These are phyloP conservation scores for Gilbertella persicaria DNA, from an alignment of 371 early-diverging fungal genomes.

Conservation along the genomic window DNA sequence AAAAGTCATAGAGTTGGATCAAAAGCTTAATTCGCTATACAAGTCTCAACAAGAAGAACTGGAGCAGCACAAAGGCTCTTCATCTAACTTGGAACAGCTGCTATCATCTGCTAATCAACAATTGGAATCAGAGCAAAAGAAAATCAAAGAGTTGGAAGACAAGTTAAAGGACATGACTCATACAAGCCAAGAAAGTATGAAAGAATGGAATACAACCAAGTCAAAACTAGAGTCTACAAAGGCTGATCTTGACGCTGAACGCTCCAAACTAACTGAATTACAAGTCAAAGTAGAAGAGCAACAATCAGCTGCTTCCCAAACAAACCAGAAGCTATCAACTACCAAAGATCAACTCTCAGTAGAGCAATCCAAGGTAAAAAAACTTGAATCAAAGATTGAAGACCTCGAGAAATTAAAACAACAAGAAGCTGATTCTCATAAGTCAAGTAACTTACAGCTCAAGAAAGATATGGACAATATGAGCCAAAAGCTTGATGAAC, in stretches of 20 bases:
- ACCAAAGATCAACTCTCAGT: neutral
- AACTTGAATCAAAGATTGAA: conserved; percentile 9
- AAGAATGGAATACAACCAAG: neutral
- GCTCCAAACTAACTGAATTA: neutral
- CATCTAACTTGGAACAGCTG: neutral
- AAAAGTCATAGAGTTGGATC: neutral
- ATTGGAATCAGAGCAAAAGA: conserved; percentile 8
- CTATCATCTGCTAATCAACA: conserved; percentile 2
- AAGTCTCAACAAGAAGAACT: neutral
- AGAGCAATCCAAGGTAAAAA: neutral
- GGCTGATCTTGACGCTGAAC: conserved; percentile 4
- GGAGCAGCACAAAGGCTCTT: neutral
- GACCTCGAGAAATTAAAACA: conserved; percentile 5
- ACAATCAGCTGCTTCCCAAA: neutral
- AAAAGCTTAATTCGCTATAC: conserved; percentile 1
- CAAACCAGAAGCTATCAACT: neutral
- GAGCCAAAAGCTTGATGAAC: conserved; percentile 2
- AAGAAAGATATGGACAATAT: neutral
- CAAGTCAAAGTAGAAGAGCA: conserved; percentile 7
- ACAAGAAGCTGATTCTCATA: neutral
- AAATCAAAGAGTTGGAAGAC: neutral
- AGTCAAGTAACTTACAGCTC: neutral
- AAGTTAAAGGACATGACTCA: conserved; percentile 2
- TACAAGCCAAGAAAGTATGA: neutral
- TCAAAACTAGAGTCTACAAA: conserved; percentile 1